A percentile compares a stretch with the other conserved stretches of the same genome.
These are phyloP conservation scores for Calonectria pseudoreteaudii DNA, from an alignment of 2,329 filamentous ascomycete species.

Conservation along the genomic window DNA sequence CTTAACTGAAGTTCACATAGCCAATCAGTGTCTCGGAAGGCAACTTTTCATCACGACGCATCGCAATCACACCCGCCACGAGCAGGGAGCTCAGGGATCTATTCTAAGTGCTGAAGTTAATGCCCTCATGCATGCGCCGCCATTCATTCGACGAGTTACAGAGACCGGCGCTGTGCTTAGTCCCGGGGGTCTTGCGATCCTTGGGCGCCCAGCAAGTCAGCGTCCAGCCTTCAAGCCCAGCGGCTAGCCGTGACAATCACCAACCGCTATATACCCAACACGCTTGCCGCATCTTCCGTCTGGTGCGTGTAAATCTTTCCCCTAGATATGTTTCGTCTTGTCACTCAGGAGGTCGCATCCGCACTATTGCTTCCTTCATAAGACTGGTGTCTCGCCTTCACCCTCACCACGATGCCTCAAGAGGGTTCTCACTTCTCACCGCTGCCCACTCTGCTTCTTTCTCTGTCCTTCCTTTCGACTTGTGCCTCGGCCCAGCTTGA, in stretches of 20 bases:
- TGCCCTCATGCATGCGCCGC: conserved; percentile 53
- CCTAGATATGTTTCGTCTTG: conserved; percentile 63
- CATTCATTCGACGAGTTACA: conserved; percentile 44
- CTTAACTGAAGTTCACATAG: conserved; percentile 50
- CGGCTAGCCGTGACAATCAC: conserved; percentile 60
- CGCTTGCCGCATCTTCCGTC: conserved; percentile 54
- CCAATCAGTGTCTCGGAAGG: conserved; percentile 55
- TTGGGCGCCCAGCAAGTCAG: conserved; percentile 54
- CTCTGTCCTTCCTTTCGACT: conserved; percentile 41
- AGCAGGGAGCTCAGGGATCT: conserved; percentile 48
- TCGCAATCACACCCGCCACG: conserved; percentile 45
- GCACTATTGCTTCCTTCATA: conserved; percentile 48
- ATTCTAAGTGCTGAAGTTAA: conserved; percentile 43
- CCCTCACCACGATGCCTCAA: conserved; percentile 55
- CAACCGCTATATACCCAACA: conserved; percentile 69
- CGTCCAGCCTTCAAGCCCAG: conserved; percentile 52
- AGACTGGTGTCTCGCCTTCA: conserved; percentile 41
- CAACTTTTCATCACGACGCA: conserved; percentile 32
- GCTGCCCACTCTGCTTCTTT: conserved; percentile 44
- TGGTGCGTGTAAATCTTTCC: conserved; percentile 58
- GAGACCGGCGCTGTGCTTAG: conserved; percentile 29
- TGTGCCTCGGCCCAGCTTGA: conserved; percentile 47
- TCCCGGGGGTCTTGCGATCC: conserved; percentile 20
- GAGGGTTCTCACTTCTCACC: conserved; percentile 41
- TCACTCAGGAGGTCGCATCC: conserved; percentile 58